These are phyloP conservation scores for Collybiopsis luxurians DNA, from an alignment of 768 basidiomycete genomes.

Conservation along the genomic window DNA sequence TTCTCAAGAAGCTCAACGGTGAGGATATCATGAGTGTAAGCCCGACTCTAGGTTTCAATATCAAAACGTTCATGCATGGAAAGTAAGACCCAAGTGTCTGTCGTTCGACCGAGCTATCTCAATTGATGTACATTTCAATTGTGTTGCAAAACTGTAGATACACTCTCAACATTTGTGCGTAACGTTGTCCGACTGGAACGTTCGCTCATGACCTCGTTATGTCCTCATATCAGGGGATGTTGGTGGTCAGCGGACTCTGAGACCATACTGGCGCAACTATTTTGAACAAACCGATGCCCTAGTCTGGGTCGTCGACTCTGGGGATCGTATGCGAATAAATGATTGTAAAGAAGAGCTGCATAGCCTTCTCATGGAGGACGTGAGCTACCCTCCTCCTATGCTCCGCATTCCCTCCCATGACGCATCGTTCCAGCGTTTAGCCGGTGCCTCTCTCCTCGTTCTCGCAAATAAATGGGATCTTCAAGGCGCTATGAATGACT, in stretches of 20 bases:
- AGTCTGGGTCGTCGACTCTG: constrained; percentile 98
- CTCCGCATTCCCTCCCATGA: not conserved
- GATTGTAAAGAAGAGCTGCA: constrained; percentile 91
- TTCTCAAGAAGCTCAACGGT: constrained; percentile 89
- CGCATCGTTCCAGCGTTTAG: constrained; percentile 59
- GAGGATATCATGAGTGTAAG: constrained; percentile 88
- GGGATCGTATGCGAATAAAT: constrained; percentile 83
- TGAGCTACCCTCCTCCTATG: constrained; percentile 34
- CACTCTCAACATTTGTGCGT: constrained; percentile 77
- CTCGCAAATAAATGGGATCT: constrained; percentile 99
- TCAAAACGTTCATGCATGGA: constrained; percentile 92
- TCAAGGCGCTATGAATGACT: constrained; percentile 75
- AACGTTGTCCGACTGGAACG: not conserved
- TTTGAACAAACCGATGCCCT: constrained; percentile 98
- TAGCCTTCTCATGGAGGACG: constrained; percentile 87
- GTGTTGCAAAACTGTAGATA: constrained; percentile 40
- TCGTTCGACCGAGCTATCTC: not conserved
- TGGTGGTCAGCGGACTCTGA: constrained; percentile 91
- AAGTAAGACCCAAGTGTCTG: constrained; percentile 51
- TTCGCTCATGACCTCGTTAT: not conserved
- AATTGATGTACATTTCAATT: not conserved
- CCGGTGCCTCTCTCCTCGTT: constrained; percentile 93
- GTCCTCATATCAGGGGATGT: constrained; percentile 77
- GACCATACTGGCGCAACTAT: constrained; percentile 99
- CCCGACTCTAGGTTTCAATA: constrained; percentile 97